Conservation (phyloP, 495 filamentous ascomycete genomes). For the Penicillium argentinense region DNA sequence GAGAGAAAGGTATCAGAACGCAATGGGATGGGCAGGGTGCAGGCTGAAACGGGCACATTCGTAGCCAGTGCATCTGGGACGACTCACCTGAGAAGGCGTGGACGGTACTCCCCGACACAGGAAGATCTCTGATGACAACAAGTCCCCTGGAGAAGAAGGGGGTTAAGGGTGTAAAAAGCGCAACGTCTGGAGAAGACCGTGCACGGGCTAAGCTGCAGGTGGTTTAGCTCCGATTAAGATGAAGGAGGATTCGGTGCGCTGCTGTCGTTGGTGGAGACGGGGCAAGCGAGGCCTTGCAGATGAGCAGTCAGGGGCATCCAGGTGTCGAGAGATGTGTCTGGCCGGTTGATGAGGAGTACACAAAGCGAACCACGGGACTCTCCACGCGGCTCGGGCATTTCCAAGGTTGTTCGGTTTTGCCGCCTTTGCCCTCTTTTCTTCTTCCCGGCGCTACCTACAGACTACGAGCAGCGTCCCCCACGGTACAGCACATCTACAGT, state of each 20-base stretch:
- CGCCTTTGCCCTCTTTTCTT: too few relatives aligned
- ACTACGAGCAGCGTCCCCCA: too few relatives aligned
- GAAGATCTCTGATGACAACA: slow-evolving; percentile 2
- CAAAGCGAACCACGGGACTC: too few relatives aligned
- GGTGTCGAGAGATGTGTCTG: background rate
- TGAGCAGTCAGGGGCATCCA: background rate
- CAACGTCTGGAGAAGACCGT: slow-evolving; percentile 23
- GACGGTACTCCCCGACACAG: slow-evolving; percentile 7
- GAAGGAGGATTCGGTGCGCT: slow-evolving; percentile 19
- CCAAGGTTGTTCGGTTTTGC: too few relatives aligned
- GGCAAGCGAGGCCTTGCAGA: slow-evolving; percentile 4
- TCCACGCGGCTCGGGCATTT: too few relatives aligned
- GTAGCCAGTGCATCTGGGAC: background rate
- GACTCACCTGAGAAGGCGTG: slow-evolving; percentile 5
- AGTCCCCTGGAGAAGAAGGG: slow-evolving; percentile 10
- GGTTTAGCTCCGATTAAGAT: slow-evolving; percentile 27
- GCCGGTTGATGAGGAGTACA: background rate
- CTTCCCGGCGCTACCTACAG: too few relatives aligned
- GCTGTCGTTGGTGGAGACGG: slow-evolving; percentile 1
- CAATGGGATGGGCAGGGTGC: background rate
- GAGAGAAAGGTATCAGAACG: too few relatives aligned
- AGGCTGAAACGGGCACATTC: slow-evolving; percentile 2
- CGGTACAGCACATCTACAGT: too few relatives aligned
- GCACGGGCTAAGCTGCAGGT: slow-evolving; percentile 14
- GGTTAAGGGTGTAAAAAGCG: slow-evolving; percentile 7